A percentile compares a stretch with the other conserved stretches of the same genome.
Evolutionary conservation across 1,284 basidiomycete species (phyloP).

Genomic region (Cryptococcus wingfieldii): DNA sequence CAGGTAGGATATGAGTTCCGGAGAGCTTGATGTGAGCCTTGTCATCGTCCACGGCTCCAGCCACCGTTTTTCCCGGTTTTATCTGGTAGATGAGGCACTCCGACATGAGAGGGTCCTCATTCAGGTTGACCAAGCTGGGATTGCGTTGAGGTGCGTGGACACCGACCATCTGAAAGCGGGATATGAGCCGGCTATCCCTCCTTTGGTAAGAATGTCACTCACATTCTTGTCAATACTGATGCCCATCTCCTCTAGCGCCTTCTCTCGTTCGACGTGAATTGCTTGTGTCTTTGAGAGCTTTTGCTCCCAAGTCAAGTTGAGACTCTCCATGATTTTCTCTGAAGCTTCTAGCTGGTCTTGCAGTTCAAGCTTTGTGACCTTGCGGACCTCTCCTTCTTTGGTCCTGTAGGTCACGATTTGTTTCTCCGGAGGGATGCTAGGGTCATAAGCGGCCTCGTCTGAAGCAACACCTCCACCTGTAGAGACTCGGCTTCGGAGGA

Average conservation of each 20-base stretch:
- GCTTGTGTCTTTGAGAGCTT: constrained; percentile 87
- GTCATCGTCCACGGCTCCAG: constrained; percentile 75
- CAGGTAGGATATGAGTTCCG: constrained; percentile 82
- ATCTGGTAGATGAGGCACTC: constrained; percentile 88
- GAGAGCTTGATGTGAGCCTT: constrained; percentile 88
- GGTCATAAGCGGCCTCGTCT: constrained; percentile 77
- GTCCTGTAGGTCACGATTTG: constrained; percentile 94
- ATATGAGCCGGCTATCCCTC: not conserved
- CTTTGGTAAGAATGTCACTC: not conserved
- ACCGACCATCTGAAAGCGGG: constrained; percentile 31
- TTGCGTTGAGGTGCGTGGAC: constrained; percentile 99
- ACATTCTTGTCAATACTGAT: constrained; percentile 94
- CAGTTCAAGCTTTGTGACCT: constrained; percentile 91
- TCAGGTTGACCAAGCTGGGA: constrained; percentile 93
- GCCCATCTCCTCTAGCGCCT: constrained; percentile 93
- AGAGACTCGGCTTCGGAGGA: constrained; percentile 34
- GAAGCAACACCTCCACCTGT: constrained; percentile 53
- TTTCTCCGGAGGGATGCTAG: constrained; percentile 82
- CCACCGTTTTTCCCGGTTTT: constrained; percentile 78
- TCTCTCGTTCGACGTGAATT: constrained; percentile 92
- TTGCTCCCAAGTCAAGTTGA: constrained; percentile 98
- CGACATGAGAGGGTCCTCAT: constrained; percentile 60
- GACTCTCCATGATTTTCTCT: constrained; percentile 92
- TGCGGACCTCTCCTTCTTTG: constrained; percentile 89
- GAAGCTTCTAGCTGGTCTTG: constrained; percentile 94